Evolutionary conservation across 441 rosid genomes (phyloP).

Genomic region (Aquilaria agallochum): DNA sequence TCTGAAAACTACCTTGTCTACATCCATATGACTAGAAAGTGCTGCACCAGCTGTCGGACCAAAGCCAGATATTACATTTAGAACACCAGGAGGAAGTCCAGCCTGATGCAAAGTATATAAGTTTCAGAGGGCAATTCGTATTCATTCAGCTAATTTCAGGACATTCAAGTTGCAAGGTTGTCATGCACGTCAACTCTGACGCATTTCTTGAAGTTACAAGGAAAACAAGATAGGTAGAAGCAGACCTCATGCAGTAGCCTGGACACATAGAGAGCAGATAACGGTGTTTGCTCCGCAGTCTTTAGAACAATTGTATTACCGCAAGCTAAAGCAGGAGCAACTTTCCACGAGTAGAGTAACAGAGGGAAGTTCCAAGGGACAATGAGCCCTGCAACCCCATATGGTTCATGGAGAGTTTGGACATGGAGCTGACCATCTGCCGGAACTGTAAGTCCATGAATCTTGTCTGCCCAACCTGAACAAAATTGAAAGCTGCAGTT

Average conservation of each 20-base stretch:
- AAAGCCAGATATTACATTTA: conserved; percentile 40
- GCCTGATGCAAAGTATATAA: conserved; percentile 23
- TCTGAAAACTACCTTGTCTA: conserved; percentile 35
- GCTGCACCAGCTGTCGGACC: conserved; percentile 55
- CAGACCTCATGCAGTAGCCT: conserved; percentile 36
- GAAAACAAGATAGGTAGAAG: not conserved
- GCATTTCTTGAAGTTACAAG: no score
- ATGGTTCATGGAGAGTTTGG: conserved; percentile 48
- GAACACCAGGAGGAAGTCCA: conserved; percentile 54
- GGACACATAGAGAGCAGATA: conserved; percentile 40
- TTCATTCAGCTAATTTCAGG: no score
- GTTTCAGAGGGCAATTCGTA: no score
- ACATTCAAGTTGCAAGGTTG: no score
- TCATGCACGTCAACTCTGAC: no score
- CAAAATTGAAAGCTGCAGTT: not conserved
- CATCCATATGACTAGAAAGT: conserved; percentile 45
- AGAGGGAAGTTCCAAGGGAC: conserved; percentile 49
- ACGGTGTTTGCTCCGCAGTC: conserved; percentile 54
- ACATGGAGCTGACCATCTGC: conserved; percentile 37
- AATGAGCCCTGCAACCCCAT: conserved; percentile 51
- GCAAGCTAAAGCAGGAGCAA: conserved; percentile 45
- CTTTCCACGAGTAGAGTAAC: conserved; percentile 39
- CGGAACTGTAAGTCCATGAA: conserved; percentile 42
- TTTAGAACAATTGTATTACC: conserved; percentile 46
- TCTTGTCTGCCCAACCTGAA: conserved; percentile 50